phyloP scores from a whole-genome alignment of 2,329 filamentous ascomycete genomes.

The Fusarium hostae region DNA sequence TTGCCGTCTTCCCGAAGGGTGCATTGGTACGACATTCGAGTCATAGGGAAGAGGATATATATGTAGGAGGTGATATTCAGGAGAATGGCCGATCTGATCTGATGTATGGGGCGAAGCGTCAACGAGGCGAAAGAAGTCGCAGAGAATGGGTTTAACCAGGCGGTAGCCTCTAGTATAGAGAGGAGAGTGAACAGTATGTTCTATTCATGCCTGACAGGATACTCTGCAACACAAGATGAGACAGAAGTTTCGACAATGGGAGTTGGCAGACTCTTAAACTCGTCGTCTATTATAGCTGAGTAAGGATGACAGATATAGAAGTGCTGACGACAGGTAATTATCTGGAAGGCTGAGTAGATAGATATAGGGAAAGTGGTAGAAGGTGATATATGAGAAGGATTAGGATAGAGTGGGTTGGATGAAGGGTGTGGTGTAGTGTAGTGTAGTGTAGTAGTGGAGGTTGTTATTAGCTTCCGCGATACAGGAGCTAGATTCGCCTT shows the following conservation, averaged over 20 bases:
- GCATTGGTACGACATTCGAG: constrained; percentile 45
- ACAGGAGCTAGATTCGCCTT: constrained; percentile 15
- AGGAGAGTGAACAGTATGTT: constrained; percentile 8
- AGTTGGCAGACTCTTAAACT: background rate
- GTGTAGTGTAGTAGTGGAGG: background rate
- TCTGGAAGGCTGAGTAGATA: background rate
- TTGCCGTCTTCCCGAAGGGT: constrained; percentile 43
- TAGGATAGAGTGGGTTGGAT: constrained; percentile 6
- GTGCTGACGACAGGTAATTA: background rate
- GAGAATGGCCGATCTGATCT: constrained; percentile 4
- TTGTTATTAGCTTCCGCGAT: constrained; percentile 28
- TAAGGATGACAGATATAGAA: background rate
- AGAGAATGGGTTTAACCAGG: background rate
- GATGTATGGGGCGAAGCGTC: background rate
- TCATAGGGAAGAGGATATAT: constrained; percentile 34
- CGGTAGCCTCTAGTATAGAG: background rate
- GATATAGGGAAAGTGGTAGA: background rate
- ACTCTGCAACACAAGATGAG: constrained; percentile 18
- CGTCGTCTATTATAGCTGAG: background rate
- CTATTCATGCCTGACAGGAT: constrained; percentile 4
- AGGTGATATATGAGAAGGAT: constrained; percentile 2
- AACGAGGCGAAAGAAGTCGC: background rate
- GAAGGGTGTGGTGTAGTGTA: background rate
- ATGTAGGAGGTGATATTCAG: constrained; percentile 9
- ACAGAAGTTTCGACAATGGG: background rate